These are phyloP conservation scores for Elsinoe fawcettii DNA, from an alignment of 2,329 filamentous ascomycete species.

Conservation along the genomic window DNA sequence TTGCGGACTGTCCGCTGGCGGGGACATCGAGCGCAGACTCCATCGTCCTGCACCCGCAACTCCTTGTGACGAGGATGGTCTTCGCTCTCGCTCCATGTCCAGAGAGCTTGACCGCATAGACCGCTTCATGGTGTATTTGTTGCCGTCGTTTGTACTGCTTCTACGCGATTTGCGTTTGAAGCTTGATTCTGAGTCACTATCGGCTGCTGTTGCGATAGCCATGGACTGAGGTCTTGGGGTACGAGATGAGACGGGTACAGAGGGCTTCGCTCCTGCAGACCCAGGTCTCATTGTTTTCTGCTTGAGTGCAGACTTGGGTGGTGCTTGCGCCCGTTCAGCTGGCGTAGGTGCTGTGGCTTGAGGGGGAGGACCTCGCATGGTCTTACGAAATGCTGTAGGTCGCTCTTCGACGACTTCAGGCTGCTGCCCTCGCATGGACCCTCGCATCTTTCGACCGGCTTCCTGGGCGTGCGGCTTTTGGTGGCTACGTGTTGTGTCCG, in stretches of 20 bases:
- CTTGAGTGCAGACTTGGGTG: constrained; percentile 31
- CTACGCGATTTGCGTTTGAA: constrained; percentile 54
- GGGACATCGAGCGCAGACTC: constrained; percentile 64
- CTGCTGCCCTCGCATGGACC: constrained; percentile 20
- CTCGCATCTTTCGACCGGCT: not conserved
- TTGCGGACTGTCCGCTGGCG: constrained; percentile 39
- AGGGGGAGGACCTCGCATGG: constrained; percentile 28
- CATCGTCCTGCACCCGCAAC: constrained; percentile 46
- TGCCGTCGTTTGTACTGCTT: constrained; percentile 33
- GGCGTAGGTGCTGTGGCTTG: not conserved
- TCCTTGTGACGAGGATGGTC: constrained; percentile 23
- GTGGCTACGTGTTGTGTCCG: not conserved
- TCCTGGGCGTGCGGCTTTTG: not conserved
- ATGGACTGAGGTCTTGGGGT: constrained; percentile 12
- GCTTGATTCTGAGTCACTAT: constrained; percentile 55
- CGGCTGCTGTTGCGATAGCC: constrained; percentile 28
- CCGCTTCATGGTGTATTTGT: constrained; percentile 55
- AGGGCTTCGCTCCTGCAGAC: not conserved
- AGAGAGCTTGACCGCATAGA: constrained; percentile 58
- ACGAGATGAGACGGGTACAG: not conserved
- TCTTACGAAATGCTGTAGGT: constrained; percentile 27
- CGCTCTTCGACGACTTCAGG: constrained; percentile 20
- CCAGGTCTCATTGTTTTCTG: constrained; percentile 29
- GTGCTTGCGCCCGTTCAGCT: constrained; percentile 21
- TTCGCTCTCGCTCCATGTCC: constrained; percentile 33